Evolutionary conservation across 2,329 filamentous ascomycete species (phyloP), one percentile per base, ranked within the genome.

Genomic region (Stachybotrys chlorohalonatus): DNA sequence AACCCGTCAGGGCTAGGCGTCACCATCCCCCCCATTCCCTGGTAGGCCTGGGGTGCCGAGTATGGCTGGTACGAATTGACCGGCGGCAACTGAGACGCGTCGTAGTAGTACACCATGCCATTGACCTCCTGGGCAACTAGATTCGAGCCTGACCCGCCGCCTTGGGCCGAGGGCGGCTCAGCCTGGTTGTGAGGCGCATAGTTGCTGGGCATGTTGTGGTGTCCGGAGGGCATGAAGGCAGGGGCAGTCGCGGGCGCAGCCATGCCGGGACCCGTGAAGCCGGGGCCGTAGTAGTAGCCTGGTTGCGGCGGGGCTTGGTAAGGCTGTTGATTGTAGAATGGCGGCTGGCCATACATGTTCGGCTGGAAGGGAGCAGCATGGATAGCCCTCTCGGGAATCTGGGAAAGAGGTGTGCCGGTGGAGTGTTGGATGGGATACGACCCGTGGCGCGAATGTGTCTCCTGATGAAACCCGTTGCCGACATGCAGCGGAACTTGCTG

Each of bases 71-170:
- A 82, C 17, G 68, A 63, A 51, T 73, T 67, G 59, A 82, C 74
- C 1, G 80, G 73, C 31, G 82, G 75, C 51, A 92, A 74, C 65
- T 91, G 86, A n/a, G 85, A 80, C 7, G 89, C 80, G 65, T 95
- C 89, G 64, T 91, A 92, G 68, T 96, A 99, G 70, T 95, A 97
- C 1, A 96, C 91, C 81, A 95, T 97, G 58, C 94, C 94, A 62
- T 96, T 95, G 59, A 86, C 85, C 73, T 97, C 93, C 69, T 96
- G 92, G 0, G 90, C 90, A 51, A 87, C 81, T 47, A 84, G 68
- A 59, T 76, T 81, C 16, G 75, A 64, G 46, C 46, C 46, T n/a
- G 46, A 6, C 9, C 8, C 15, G 9, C 11, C 46, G 2, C 15
- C 46, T 42, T 42, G 36, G 32, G 66, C 64, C 32, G 61, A 49